phyloP scores from a whole-genome alignment of 129 eudicot species.

The Apium graveolens region DNA sequence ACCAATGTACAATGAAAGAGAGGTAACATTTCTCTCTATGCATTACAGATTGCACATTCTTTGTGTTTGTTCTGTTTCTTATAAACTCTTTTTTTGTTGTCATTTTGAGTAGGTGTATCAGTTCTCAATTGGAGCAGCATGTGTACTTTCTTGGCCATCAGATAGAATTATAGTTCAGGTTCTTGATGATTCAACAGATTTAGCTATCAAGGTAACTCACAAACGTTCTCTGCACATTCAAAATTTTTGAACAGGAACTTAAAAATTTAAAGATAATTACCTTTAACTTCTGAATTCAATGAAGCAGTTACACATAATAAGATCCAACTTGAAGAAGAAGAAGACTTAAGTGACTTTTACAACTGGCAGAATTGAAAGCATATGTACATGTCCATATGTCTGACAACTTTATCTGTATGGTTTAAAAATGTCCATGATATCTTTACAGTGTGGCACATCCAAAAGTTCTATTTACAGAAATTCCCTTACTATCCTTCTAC shows the following conservation, averaged over 20 bases:
- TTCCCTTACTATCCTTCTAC: neutral
- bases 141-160: slow-evolving; percentile 91
- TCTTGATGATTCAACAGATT: slow-evolving; percentile 92
- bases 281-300: neutral
- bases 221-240: neutral
- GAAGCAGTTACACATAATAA: neutral
- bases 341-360: neutral
- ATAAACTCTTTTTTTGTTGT: neutral
- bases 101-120: slow-evolving; percentile 64
- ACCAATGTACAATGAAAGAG: slow-evolving; percentile 88
- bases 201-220: slow-evolving; percentile 46
- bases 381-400: neutral
- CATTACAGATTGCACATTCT: neutral
- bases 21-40: slow-evolving; percentile 21
- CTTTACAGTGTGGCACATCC: neutral
- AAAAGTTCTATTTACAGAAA: neutral
- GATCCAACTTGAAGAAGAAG: neutral
- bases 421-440: neutral
- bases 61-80: neutral
- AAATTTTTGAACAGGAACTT: neutral
- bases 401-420: neutral
- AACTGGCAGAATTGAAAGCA: neutral
- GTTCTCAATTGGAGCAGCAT: slow-evolving; percentile 93
- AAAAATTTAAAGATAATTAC: neutral
- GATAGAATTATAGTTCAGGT: slow-evolving; percentile 83